A percentile compares a stretch with the other conserved stretches of the same genome.
These are phyloP conservation scores for Aquanectria penicillioides DNA, from an alignment of 2,329 filamentous ascomycete species.

Conservation along the genomic window DNA sequence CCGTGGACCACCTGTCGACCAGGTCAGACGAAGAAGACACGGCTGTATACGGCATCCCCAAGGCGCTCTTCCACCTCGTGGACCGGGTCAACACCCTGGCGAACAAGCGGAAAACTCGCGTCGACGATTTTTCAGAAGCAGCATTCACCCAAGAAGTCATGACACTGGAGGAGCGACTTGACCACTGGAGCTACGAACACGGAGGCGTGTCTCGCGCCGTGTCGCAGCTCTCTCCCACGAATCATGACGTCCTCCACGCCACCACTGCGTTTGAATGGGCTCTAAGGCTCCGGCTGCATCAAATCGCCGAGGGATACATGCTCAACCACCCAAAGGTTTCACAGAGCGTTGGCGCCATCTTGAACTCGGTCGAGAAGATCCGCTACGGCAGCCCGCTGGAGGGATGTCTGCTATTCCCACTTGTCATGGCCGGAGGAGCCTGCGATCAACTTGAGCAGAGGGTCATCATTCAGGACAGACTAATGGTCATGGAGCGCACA, in stretches of 20 bases:
- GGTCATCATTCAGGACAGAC: conserved; percentile 67
- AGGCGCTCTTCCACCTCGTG: conserved; percentile 47
- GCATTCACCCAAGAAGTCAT: conserved; percentile 40
- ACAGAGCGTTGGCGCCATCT: conserved; percentile 46
- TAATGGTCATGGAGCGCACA: conserved; percentile 59
- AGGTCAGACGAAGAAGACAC: conserved; percentile 45
- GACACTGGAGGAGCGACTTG: conserved; percentile 43
- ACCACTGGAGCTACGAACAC: conserved; percentile 50
- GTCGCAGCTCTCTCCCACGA: conserved; percentile 30
- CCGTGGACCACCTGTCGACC: conserved; percentile 38
- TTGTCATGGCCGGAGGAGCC: conserved; percentile 53
- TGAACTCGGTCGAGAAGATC: conserved; percentile 50
- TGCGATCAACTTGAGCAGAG: conserved; percentile 50
- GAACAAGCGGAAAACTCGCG: conserved; percentile 44
- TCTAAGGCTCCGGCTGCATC: conserved; percentile 53
- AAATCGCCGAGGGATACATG: conserved; percentile 55
- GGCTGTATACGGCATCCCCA: conserved; percentile 49
- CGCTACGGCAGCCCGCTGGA: conserved; percentile 54
- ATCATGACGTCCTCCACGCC: conserved; percentile 46
- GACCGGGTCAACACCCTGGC: conserved; percentile 47
- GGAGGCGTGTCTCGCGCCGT: conserved; percentile 40
- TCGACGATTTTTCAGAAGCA: conserved; percentile 44
- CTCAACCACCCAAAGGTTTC: conserved; percentile 47
- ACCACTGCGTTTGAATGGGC: conserved; percentile 53
- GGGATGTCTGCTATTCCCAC: conserved; percentile 52